A percentile compares a stretch with the other conserved stretches of the same genome.
These are phyloP conservation scores for Polygonum maritimum DNA, from an alignment of 148 eudicot species.

Conservation along the genomic window DNA sequence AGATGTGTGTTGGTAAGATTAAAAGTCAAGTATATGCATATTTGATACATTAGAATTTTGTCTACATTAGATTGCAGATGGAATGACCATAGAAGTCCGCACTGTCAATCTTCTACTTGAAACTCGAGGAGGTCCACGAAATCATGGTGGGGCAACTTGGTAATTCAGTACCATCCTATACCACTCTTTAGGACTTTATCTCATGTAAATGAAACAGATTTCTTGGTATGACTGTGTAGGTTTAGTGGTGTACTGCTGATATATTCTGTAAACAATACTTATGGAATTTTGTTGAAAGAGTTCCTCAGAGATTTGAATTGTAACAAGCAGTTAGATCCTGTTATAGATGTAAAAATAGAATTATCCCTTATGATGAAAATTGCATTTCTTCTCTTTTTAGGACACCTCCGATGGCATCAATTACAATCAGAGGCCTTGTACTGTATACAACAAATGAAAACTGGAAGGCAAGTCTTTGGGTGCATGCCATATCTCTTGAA, in stretches of 20 bases:
- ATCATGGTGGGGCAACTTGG: constrained; percentile 82
- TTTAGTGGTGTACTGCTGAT: neutral
- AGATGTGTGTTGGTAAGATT: neutral
- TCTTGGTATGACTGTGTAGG: neutral
- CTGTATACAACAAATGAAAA: constrained; percentile 84
- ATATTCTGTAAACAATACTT: neutral
- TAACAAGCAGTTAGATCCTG: neutral
- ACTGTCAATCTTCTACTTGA: constrained; percentile 89
- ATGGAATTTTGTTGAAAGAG: neutral
- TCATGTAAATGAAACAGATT: neutral
- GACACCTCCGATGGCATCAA: constrained; percentile 96
- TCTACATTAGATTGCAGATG: constrained; percentile 83
- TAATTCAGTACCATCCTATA: constrained; percentile 15
- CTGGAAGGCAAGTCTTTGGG: constrained; percentile 53
- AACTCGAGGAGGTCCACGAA: constrained; percentile 80
- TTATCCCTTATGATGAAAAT: neutral
- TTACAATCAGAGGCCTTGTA: constrained; percentile 73
- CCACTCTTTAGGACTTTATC: neutral
- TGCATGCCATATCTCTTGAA: neutral
- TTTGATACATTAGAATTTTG: constrained; percentile 14
- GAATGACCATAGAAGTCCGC: constrained; percentile 79
- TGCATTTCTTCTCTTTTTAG: constrained; percentile 23
- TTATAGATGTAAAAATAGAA: neutral
- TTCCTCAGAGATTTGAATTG: neutral
- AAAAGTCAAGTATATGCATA: neutral